Conservation (phyloP, 345 rosid species). For the Salix koriyanagi region DNA sequence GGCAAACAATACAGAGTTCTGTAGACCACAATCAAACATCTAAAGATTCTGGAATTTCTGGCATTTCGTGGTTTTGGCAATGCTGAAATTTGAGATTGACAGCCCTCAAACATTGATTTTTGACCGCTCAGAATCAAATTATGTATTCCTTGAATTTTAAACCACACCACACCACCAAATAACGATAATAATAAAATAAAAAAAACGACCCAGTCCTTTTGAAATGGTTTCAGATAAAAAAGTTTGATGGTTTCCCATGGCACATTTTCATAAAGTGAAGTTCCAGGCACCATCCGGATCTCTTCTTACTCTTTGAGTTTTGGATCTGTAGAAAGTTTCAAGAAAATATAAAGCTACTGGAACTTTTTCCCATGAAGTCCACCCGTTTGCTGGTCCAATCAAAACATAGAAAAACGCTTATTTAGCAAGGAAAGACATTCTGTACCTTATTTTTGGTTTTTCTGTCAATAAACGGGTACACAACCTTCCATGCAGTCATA, state of each 20-base stretch:
- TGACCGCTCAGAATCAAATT: too few relatives aligned
- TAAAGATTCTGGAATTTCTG: neutral
- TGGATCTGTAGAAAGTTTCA: neutral
- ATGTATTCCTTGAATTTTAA: too few relatives aligned
- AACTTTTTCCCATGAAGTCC: neutral
- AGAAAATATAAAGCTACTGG: neutral
- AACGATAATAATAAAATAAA: neutral
- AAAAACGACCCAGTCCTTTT: neutral
- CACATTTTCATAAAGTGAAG: neutral
- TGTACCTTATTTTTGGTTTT: slow-evolving; percentile 82
- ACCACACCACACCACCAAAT: too few relatives aligned
- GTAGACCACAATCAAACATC: neutral
- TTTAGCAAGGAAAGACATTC: slow-evolving; percentile 3
- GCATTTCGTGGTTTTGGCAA: neutral
- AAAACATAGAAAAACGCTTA: neutral
- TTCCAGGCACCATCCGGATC: neutral
- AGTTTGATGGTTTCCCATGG: neutral
- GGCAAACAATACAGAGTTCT: neutral
- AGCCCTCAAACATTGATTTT: too few relatives aligned
- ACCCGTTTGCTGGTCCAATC: neutral
- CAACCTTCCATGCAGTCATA: slow-evolving; percentile 82
- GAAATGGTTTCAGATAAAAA: neutral
- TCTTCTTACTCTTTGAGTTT: neutral
- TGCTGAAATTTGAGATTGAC: too few relatives aligned
- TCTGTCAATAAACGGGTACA: slow-evolving; percentile 76